Evolutionary conservation across 768 basidiomycete species (phyloP).

Genomic region (Suillus subaureus): DNA sequence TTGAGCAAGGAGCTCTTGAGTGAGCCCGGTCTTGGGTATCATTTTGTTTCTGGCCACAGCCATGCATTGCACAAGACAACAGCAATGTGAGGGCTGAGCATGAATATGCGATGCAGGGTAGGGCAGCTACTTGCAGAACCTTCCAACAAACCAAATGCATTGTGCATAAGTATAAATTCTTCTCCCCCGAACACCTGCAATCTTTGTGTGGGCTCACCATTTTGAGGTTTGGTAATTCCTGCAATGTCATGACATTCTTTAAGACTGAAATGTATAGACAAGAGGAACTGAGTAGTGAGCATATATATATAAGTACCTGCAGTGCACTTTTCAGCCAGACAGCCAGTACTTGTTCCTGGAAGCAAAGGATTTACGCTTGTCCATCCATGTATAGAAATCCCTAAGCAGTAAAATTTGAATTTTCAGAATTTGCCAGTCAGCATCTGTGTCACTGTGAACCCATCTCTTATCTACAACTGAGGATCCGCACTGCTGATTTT

Average conservation of each 20-base stretch:
- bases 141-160: conserved; percentile 38
- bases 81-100: conserved; percentile 38
- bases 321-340: background rate
- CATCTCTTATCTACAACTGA: background rate
- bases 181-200: background rate
- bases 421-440: background rate
- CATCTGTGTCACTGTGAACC: background rate
- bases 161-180: conserved; percentile 37
- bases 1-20: background rate
- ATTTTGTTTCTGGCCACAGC: conserved; percentile 14
- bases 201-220: background rate
- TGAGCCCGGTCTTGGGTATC: background rate
- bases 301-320: background rate
- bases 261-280: background rate
- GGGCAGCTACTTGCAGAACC: conserved; percentile 25
- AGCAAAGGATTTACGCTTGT: background rate
- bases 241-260: background rate
- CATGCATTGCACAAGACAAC: conserved; percentile 30
- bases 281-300: background rate
- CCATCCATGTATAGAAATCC: background rate
- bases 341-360: background rate
- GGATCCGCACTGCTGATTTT: background rate
- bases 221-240: background rate
- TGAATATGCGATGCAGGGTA: conserved; percentile 32
- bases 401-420: background rate